Evolutionary conservation across 805 yeast species (phyloP).

Genomic region (Millerozyma acaciae): DNA sequence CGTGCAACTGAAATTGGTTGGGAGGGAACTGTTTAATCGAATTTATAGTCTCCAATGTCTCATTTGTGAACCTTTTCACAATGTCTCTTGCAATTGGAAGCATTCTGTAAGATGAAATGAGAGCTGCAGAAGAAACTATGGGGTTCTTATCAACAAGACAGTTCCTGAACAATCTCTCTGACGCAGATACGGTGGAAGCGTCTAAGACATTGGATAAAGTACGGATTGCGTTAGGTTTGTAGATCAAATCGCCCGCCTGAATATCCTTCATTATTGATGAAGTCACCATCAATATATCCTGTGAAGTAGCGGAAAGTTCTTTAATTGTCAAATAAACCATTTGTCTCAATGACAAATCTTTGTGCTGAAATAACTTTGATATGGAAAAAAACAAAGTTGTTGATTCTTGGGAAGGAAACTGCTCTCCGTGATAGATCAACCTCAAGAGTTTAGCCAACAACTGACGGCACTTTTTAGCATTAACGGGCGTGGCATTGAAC

Average conservation of each 20-base stretch:
- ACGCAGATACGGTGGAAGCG: slow-evolving; percentile 83
- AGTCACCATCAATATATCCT: slow-evolving; percentile 95
- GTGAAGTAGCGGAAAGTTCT: slow-evolving; percentile 78
- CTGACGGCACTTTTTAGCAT: slow-evolving; percentile 80
- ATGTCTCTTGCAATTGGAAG: slow-evolving; percentile 88
- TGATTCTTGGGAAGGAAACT: slow-evolving; percentile 83
- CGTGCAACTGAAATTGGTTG: slow-evolving; percentile 49
- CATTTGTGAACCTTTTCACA: slow-evolving; percentile 90
- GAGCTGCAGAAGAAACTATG: slow-evolving; percentile 86
- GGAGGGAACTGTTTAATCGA: slow-evolving; percentile 54
- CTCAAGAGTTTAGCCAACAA: slow-evolving; percentile 80
- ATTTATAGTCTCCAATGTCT: slow-evolving; percentile 84
- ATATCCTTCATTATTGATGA: slow-evolving; percentile 98
- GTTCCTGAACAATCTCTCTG: slow-evolving; percentile 88
- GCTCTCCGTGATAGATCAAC: slow-evolving; percentile 79
- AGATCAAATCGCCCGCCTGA: slow-evolving; percentile 79
- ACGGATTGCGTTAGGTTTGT: slow-evolving; percentile 93
- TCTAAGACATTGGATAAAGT: slow-evolving; percentile 88
- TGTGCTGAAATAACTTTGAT: slow-evolving; percentile 92
- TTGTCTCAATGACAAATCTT: slow-evolving; percentile 83
- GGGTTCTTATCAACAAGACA: slow-evolving; percentile 91
- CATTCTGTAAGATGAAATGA: slow-evolving; percentile 85
- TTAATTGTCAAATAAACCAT: slow-evolving; percentile 91
- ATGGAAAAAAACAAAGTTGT: slow-evolving; percentile 90
- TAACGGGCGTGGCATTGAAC: slow-evolving; percentile 87